Base-by-base conservation (phyloP, 208 protist species). In the Acanthamoeba divionensis region DNA sequence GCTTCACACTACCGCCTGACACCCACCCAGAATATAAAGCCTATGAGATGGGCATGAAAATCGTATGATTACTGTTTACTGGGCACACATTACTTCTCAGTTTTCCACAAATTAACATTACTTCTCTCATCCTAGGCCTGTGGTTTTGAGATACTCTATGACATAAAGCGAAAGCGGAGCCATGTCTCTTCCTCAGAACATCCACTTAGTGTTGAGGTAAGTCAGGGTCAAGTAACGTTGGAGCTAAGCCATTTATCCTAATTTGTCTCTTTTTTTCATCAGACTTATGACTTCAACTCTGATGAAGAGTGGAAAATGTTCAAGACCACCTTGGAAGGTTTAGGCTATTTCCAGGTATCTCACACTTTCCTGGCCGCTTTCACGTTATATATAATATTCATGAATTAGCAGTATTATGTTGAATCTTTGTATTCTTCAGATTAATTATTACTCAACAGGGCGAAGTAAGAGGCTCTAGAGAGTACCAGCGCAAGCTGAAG, bases 111-210 rank as follows among this genome's bases (percentile, higher is more conserved):
- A 54, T 60, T 6, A n/a, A 10, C 71, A 2, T 63, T 8, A 4
- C 18, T 31, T 54, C 0, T n/a, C 41, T 1, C 33, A 1, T 82
- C n/a, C 18, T 31, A 83, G 77, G 77, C 77, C 0, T 26, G 26
- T 15, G 77, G 77, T 9, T 86, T 86, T 21, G 77, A 86, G 33
- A 86, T 86, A 7, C 77, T 86, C 18, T 86, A 86, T 44, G 33
- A 86, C 31, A 41, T 65, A 18, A 38, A 63, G 6, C 47, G 54
- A 36, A 63, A 36, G 15, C 21, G 33, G 31, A 31, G 26, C 52
- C 38, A 86, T 9, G 77, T 67, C 12, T 36, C 26, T 21, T 26
- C 63, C 18, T 15, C 63, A 12, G 12, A 12, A 24, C 24, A 12
- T 36, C 15, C 31, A 4, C 77, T 45, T 18, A 55, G 66, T 24